Base-by-base conservation (phyloP, 2,329 filamentous ascomycete species). In the Ceratocystis smalleyi region DNA sequence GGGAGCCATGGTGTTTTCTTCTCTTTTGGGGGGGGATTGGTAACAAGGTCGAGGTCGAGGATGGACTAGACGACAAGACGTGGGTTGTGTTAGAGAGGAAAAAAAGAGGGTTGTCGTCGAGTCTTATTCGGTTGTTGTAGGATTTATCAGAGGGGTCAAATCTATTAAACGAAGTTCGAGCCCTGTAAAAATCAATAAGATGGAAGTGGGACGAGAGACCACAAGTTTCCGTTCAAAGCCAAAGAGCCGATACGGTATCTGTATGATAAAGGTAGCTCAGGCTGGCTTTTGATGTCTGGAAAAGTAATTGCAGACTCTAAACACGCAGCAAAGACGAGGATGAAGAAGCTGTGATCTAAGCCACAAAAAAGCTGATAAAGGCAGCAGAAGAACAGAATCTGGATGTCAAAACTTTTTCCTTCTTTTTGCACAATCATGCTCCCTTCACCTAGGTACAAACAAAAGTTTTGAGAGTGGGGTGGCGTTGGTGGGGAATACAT, bases 1-100 rank as follows among this genome's bases (percentile, higher is more conserved):
- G 72, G 85, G 79, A 67, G 73, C 70, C 83, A 87, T 87, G 55
- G 10, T 40, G 5, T 74, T 83, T 77, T 40, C 3, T 40, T 40
- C 35, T 40, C 15, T 15, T 3, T 40, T 40, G 35, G 5, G 35
- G 5, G 35, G 35, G 35, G 68, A 55, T 64, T 43, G 43, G 57
- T 69, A 70, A 68, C 68, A 63, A 64, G 63, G 59, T 57, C 54
- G 54, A 57, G 54, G 54, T 64, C 10, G 35, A 40, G 35, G 55
- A 32, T 30, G 54, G 35, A 30, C 24, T 64, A 47, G 49, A 66
- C 63, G 61, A 63, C 62, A 63, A 54, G n/a, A 64, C 65, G 65
- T 64, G 64, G 65, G 66, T 64, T 61, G 54, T 64, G 64, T 61
- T 40, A 12, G 8, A 40, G 5, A 65, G 68, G 68, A 65, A 61